phyloP scores from a whole-genome alignment of 208 protist genomes.

The Leishmania lainsoni region DNA sequence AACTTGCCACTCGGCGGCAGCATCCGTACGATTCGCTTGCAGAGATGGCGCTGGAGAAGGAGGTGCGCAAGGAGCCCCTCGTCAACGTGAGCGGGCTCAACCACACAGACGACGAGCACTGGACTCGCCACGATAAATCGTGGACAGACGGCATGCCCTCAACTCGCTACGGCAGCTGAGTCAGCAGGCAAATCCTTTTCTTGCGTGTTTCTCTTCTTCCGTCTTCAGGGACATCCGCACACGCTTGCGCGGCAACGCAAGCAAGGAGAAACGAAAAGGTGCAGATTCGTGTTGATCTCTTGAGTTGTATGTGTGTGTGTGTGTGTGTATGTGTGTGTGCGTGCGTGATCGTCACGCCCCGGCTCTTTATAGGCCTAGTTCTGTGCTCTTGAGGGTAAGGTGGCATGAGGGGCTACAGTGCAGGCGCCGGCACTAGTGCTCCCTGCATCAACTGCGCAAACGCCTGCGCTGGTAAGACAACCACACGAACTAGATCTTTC shows the following conservation, averaged over 20 bases:
- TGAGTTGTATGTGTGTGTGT: background rate
- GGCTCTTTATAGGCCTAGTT: background rate
- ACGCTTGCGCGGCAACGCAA: too few species aligned
- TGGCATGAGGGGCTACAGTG: background rate
- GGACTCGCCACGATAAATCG: constrained; percentile 48
- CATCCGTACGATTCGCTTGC: constrained; percentile 65
- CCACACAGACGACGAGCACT: constrained; percentile 62
- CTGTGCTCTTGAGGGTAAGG: background rate
- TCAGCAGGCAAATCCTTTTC: background rate
- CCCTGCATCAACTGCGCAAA: background rate
- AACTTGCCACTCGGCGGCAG: constrained; percentile 46
- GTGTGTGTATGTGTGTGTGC: background rate
- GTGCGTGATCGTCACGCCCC: background rate
- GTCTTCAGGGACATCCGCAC: background rate
- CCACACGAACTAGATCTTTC: background rate
- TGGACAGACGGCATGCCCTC: constrained; percentile 70
- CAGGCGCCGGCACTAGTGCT: background rate
- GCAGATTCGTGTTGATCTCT: background rate
- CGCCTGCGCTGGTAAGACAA: background rate
- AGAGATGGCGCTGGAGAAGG: constrained; percentile 81
- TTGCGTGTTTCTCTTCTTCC: background rate
- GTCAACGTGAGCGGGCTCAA: constrained; percentile 49
- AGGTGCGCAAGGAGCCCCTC: constrained; percentile 71
- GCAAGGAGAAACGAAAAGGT: too few species aligned
- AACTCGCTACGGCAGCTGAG: constrained; percentile 36